Evolutionary conservation across 805 yeast species (phyloP).

Genomic region (Kazachstania bromeliacearum): DNA sequence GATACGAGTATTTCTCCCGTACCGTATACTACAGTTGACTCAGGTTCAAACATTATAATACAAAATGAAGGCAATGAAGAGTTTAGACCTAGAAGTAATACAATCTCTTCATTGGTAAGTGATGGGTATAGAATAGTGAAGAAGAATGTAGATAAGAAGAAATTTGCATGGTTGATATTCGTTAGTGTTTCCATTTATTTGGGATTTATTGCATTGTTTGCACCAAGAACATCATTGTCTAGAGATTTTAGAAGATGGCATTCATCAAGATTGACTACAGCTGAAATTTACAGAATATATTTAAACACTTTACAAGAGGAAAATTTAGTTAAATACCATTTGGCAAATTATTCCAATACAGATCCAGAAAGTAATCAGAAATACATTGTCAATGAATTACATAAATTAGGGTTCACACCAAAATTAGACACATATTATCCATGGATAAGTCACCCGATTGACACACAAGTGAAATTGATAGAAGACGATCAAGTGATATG

Average conservation of each 20-base stretch:
- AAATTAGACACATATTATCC: slow-evolving; percentile 47
- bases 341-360: neutral
- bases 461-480: slow-evolving; percentile 32
- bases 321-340: slow-evolving; percentile 28
- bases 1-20: too few relatives aligned
- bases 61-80: too few relatives aligned
- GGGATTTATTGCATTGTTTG: slow-evolving; percentile 56
- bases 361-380: slow-evolving; percentile 33
- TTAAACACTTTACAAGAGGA: slow-evolving; percentile 33
- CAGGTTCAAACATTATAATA: too few relatives aligned
- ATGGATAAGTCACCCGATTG: slow-evolving; percentile 44
- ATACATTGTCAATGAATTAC: slow-evolving; percentile 42
- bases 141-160: slow-evolving; percentile 24
- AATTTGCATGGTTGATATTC: slow-evolving; percentile 17
- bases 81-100: slow-evolving; percentile 26
- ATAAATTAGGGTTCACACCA: slow-evolving; percentile 43
- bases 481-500: slow-evolving; percentile 32
- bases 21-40: too few relatives aligned
- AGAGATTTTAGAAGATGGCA: slow-evolving; percentile 74
- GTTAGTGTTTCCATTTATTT: slow-evolving; percentile 26
- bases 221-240: slow-evolving; percentile 76
- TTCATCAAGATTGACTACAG: slow-evolving; percentile 51
- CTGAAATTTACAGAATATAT: slow-evolving; percentile 60
- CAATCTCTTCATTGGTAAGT: slow-evolving; percentile 23
- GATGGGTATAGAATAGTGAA: slow-evolving; percentile 22